A percentile compares a stretch with the other conserved stretches of the same genome.
Conservation (phyloP, 192 early-diverging fungal species). For the Entophlyctis luteolus region DNA sequence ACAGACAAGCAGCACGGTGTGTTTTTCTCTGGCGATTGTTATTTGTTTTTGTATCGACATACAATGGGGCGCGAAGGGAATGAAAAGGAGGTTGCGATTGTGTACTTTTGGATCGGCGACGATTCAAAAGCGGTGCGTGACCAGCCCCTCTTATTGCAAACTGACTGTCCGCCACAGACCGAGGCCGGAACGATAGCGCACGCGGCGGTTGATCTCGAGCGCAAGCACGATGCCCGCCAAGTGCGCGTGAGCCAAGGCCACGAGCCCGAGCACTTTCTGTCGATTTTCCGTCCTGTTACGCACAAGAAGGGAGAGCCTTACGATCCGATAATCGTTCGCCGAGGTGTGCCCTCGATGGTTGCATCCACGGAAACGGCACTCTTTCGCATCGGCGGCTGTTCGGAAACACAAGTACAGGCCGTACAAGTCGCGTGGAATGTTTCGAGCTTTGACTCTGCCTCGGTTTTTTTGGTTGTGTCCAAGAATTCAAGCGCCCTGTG, state of each 20-base stretch:
- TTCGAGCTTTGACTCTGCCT: conserved; percentile 16
- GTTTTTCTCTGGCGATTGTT: conserved; percentile 32
- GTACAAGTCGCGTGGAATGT: conserved; percentile 24
- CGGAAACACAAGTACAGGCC: conserved; percentile 8
- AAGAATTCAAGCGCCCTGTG: conserved; percentile 24
- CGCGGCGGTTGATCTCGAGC: conserved; percentile 31
- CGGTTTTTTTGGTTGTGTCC: conserved; percentile 19
- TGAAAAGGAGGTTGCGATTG: conserved; percentile 29
- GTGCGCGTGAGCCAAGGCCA: conserved; percentile 36
- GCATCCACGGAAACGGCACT: conserved; percentile 1
- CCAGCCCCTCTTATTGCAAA: background rate
- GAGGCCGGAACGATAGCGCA: conserved; percentile 35
- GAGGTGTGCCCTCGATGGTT: background rate
- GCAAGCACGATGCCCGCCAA: conserved; percentile 26
- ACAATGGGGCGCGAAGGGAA: conserved; percentile 30
- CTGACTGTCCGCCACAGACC: conserved; percentile 20
- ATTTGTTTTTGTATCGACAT: conserved; percentile 32
- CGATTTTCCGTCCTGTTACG: conserved; percentile 19
- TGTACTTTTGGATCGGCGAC: conserved; percentile 40
- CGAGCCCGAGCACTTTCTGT: conserved; percentile 33
- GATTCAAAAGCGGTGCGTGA: conserved; percentile 26
- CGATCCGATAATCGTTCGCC: conserved; percentile 9
- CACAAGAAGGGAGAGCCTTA: background rate
- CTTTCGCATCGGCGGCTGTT: conserved; percentile 22
- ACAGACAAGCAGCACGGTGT: conserved; percentile 20